Evolutionary conservation across 176 grass and related monocot species (phyloP).

Genomic region (Cymbopogon citratus): DNA sequence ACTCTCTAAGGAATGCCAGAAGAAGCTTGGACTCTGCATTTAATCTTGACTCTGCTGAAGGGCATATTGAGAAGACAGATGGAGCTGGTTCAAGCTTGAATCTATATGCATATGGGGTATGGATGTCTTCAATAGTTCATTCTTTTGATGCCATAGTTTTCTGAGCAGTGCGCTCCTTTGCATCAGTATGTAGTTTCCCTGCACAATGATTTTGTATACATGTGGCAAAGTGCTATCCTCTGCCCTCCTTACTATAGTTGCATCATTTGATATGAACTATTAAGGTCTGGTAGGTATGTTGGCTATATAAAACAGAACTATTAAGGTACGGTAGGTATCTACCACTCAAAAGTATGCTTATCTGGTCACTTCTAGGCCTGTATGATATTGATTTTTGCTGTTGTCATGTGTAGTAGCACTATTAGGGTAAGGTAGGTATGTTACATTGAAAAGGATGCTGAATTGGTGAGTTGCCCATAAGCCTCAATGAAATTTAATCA

Average conservation of each 20-base stretch:
- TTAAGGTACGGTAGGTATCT: background rate
- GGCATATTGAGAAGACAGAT: conserved; percentile 40
- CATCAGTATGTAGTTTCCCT: background rate
- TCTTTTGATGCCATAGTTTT: conserved; percentile 15
- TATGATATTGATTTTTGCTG: background rate
- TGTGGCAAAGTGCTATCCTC: background rate
- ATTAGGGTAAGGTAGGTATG: conserved; percentile 2
- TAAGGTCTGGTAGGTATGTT: background rate
- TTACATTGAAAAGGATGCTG: background rate
- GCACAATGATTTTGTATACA: background rate
- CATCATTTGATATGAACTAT: background rate
- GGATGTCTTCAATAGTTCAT: conserved; percentile 26
- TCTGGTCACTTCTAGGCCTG: background rate
- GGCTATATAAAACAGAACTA: background rate
- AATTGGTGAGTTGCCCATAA: background rate
- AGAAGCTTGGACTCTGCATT: conserved; percentile 40
- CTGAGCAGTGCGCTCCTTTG: background rate
- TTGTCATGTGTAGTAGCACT: background rate
- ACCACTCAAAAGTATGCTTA: background rate
- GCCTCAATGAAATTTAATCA: background rate
- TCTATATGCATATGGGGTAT: conserved; percentile 89
- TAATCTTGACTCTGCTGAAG: conserved; percentile 51
- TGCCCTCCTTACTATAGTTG: background rate
- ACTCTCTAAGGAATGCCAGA: conserved; percentile 30
- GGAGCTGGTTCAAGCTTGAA: conserved; percentile 38